Base-by-base conservation (phyloP, 352 stramenopile species). In the Discostella stelligera region DNA sequence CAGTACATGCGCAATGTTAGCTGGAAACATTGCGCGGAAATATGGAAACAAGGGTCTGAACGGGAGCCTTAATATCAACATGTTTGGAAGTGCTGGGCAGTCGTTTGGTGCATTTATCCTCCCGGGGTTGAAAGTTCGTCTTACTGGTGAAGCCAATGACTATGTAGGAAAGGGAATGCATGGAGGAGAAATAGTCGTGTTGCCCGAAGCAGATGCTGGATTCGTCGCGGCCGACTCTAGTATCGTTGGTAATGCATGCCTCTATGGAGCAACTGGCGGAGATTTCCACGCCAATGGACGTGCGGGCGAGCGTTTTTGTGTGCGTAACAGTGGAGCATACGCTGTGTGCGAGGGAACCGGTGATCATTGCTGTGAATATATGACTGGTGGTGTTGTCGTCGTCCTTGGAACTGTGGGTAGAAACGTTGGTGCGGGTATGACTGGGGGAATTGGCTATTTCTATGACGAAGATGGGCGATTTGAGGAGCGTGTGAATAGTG, bases 161-260 rank as follows among this genome's bases (percentile, higher is more conserved):
- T 98, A 98, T 75, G 95, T 98, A 9, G 95, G 95, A 83, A 98
- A 98, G 87, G 94, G 95, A 16, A 94, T 98, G 71, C 95, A 95
- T 63, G 95, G 96, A 50, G 96, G 95, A 66, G 89, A 96, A 65
- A 92, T 98, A 53, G 87, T 95, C 44, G 90, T 96, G 25, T 89
- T 96, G 23, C 95, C 94, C 52, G 93, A 94, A 27, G 60, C 60
- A 6, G 82, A 91, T 73, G 85, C 86, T 65, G 81, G 85, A 49
- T 94, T 94, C 67, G 81, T 91, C 46, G 74, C 85, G 54, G 83
- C 91, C 8, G 94, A 96, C 27, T 97, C 96, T 46, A 96, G 96
- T 49, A 98, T 98, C 87, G 93, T 98, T 66, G 96, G 96, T 54
- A 98, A 98, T 74, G 96, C 95, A 46, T 96, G 96, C 52, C 87